Conservation (phyloP, 73 alveolate species). For the Tetrahymena malaccensis region DNA sequence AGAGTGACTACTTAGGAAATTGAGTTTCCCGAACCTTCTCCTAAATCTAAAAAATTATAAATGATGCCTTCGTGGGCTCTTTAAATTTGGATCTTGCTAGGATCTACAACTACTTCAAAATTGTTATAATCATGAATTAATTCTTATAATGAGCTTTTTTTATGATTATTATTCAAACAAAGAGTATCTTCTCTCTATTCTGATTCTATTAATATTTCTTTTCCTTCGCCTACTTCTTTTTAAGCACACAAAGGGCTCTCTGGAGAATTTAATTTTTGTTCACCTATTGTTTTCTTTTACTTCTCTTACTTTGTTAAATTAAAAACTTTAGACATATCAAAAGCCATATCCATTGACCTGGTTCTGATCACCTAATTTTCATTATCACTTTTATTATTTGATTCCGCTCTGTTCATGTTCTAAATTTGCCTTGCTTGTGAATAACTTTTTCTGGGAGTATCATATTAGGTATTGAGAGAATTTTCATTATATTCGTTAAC, state of each 20-base stretch:
- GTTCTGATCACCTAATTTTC: not conserved
- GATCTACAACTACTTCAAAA: not conserved
- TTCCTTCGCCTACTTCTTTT: not conserved
- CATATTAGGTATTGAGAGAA: not conserved
- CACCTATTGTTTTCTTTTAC: not conserved
- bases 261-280: not conserved
- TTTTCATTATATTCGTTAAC: too few relatives aligned
- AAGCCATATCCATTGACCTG: not conserved
- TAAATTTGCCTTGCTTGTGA: not conserved
- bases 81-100: not conserved
- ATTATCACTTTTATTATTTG: not conserved
- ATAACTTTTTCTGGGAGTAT: not conserved
- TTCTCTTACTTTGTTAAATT: not conserved
- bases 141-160: not conserved
- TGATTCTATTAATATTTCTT: not conserved
- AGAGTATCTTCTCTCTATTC: not conserved
- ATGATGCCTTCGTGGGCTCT: not conserved
- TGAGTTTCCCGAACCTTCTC: not conserved
- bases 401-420: not conserved
- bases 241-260: not conserved
- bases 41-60: not conserved
- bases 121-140: not conserved
- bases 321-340: not conserved
- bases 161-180: not conserved
- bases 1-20: not conserved